Conservation (phyloP, 2,329 filamentous ascomycete species). For the Pseudogymnoascus sp. region DNA sequence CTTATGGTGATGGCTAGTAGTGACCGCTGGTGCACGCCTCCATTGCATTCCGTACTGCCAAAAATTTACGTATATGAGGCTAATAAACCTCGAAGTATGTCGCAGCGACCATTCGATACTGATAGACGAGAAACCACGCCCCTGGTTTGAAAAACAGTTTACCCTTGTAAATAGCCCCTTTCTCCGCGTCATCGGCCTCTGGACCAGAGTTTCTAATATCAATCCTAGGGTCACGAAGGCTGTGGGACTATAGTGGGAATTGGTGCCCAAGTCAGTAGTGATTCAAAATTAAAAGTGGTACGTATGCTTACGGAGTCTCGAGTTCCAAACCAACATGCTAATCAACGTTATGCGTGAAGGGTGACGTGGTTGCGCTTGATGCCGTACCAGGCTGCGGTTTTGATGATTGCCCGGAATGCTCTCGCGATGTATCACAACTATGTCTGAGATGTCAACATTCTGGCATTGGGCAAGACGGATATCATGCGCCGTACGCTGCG, state of each 20-base stretch:
- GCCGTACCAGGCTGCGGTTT: constrained; percentile 28
- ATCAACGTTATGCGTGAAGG: constrained; percentile 14
- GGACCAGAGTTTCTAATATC: background rate
- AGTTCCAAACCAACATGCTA: background rate
- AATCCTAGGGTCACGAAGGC: background rate
- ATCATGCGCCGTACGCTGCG: constrained; percentile 33
- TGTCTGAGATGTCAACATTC: constrained; percentile 33
- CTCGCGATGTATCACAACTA: constrained; percentile 31
- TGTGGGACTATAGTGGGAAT: background rate
- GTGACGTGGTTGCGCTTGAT: constrained; percentile 27
- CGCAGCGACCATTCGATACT: constrained; percentile 28
- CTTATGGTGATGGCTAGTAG: background rate
- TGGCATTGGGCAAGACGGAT: constrained; percentile 36
- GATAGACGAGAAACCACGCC: constrained; percentile 22
- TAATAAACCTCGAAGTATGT: constrained; percentile 21
- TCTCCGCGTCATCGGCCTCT: background rate
- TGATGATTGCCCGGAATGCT: constrained; percentile 31
- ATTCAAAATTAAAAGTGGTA: background rate
- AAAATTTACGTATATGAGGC: background rate
- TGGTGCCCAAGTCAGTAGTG: background rate
- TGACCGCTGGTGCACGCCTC: background rate
- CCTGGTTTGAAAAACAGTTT: constrained; percentile 26
- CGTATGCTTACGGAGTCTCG: background rate
- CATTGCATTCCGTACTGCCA: background rate
- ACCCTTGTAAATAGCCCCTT: constrained; percentile 15